Evolutionary conservation across 2,329 filamentous ascomycete species (phyloP).

Genomic region (Plenodomus biglobosus): DNA sequence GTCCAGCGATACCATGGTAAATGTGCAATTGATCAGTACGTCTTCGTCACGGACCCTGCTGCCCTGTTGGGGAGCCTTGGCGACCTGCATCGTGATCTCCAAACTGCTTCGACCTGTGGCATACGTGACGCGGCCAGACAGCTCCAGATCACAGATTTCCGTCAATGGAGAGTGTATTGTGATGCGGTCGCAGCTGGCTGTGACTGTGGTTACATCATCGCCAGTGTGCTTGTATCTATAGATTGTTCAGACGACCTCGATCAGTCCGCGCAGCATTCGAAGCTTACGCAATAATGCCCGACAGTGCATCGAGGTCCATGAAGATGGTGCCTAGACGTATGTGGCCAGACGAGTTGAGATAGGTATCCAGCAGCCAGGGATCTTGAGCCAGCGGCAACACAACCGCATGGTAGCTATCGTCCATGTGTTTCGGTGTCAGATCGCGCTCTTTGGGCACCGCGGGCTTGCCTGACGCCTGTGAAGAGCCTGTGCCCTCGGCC

Average conservation of each 20-base stretch:
- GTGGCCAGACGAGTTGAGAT: conserved; percentile 74
- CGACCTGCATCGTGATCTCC: conserved; percentile 73
- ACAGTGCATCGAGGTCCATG: conserved; percentile 78
- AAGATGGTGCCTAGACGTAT: conserved; percentile 72
- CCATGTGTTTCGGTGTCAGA: conserved; percentile 68
- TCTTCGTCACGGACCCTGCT: conserved; percentile 60
- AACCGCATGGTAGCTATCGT: conserved; percentile 68
- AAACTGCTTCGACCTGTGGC: conserved; percentile 72
- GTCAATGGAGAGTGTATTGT: conserved; percentile 70
- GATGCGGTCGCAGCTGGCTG: conserved; percentile 65
- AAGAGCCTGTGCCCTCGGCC: conserved; percentile 34
- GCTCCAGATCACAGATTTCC: conserved; percentile 76
- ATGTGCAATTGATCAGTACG: conserved; percentile 69
- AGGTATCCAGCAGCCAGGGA: conserved; percentile 75
- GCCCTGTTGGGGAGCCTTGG: conserved; percentile 64
- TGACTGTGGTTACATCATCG: conserved; percentile 64
- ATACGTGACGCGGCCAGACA: conserved; percentile 69
- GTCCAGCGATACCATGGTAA: conserved; percentile 76
- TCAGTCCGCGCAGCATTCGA: conserved; percentile 58
- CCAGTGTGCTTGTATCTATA: conserved; percentile 67
- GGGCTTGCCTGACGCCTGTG: conserved; percentile 35
- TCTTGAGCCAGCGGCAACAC: conserved; percentile 71
- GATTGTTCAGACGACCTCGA: conserved; percentile 15
- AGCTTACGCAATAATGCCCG: conserved; percentile 66
- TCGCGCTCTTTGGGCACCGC: conserved; percentile 53